These are phyloP conservation scores for Pestalotiopsis sp. DNA, from an alignment of 2,329 filamentous ascomycete genomes.

Conservation along the genomic window DNA sequence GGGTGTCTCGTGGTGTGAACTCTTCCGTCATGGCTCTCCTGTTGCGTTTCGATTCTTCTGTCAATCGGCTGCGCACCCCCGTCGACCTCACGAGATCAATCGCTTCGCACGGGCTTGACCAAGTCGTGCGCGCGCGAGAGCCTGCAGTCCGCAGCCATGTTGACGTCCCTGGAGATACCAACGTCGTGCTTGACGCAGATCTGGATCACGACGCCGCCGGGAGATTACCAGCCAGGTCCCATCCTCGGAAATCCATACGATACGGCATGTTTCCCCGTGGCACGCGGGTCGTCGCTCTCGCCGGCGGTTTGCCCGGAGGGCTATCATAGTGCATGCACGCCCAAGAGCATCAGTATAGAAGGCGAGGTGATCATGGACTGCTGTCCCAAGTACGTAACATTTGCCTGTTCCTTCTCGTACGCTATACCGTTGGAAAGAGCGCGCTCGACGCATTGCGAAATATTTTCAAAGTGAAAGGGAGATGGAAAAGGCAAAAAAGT, in stretches of 20 bases:
- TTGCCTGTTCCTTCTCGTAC: neutral
- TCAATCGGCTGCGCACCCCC: neutral
- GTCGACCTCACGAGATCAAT: neutral
- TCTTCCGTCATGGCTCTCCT: neutral
- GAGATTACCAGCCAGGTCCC: neutral
- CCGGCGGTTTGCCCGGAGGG: constrained; percentile 4
- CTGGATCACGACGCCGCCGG: constrained; percentile 2
- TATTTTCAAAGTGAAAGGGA: too few species aligned
- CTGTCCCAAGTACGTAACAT: constrained; percentile 1
- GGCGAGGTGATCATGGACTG: constrained; percentile 1
- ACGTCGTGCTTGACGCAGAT: neutral
- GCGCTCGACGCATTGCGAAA: too few species aligned
- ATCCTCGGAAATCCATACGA: constrained; percentile 2
- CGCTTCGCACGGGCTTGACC: neutral
- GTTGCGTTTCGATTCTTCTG: neutral
- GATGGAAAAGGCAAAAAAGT: too few species aligned
- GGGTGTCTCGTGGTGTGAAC: neutral
- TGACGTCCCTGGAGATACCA: neutral
- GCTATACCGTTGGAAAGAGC: too few species aligned
- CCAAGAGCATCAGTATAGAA: neutral
- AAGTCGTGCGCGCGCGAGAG: neutral
- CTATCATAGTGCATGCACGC: neutral
- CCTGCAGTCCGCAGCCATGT: neutral
- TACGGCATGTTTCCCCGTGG: constrained; percentile 4
- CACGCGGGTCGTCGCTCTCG: neutral